phyloP scores from a whole-genome alignment of 139 green algal species.

The Micractinium conductrix region DNA sequence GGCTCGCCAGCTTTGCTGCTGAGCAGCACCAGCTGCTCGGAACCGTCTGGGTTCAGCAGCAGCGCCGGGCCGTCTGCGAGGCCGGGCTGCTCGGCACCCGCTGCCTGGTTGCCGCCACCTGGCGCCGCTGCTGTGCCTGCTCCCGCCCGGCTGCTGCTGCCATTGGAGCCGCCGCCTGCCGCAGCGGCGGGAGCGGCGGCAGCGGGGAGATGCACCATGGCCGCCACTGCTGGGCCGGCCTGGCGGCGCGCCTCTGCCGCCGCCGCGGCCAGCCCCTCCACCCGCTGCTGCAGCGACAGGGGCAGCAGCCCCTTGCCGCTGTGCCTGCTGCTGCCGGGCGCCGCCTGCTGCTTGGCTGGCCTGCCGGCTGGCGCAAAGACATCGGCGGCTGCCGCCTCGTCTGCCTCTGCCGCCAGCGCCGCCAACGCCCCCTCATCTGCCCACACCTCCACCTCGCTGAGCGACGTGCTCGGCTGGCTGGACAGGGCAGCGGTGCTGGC shows the following conservation, averaged over 20 bases:
- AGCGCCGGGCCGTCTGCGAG: neutral
- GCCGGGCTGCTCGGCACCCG: neutral
- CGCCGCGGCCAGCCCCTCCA: neutral
- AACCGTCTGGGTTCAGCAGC: slow-evolving; percentile 6
- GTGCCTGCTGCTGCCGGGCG: neutral
- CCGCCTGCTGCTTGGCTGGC: neutral
- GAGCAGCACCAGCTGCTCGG: slow-evolving; percentile 12
- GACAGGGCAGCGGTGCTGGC: neutral
- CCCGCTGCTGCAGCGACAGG: neutral
- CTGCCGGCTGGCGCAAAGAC: neutral
- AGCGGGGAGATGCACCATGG: neutral
- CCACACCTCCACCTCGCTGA: neutral
- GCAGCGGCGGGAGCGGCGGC: too few species aligned
- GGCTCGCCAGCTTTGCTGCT: neutral
- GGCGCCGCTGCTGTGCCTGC: neutral
- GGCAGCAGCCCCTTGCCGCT: neutral
- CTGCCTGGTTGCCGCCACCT: too few species aligned
- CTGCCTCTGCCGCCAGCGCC: neutral
- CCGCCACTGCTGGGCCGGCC: neutral
- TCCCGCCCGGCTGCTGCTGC: neutral
- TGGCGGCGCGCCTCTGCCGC: neutral
- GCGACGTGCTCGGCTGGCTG: too few species aligned
- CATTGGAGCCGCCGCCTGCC: neutral
- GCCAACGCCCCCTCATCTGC: neutral
- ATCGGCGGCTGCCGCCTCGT: neutral